A percentile compares a stretch with the other conserved stretches of the same genome.
Conservation (phyloP, 2,329 filamentous ascomycete genomes). For the Knufia fluminis region DNA sequence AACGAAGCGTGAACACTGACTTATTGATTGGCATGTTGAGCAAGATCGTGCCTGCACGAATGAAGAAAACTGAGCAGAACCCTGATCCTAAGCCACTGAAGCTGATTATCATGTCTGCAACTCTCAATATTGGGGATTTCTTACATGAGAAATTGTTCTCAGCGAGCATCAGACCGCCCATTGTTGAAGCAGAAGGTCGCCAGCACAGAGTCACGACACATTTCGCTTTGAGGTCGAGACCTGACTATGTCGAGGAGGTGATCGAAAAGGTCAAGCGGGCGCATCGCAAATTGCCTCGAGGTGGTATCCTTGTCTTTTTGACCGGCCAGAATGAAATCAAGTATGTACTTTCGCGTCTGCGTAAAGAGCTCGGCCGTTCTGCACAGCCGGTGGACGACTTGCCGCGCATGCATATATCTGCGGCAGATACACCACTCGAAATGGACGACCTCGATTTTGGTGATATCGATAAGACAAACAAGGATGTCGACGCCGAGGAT, state of each 20-base stretch:
- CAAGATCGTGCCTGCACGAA: slow-evolving; percentile 75
- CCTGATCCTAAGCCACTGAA: slow-evolving; percentile 69
- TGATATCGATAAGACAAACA: slow-evolving; percentile 38
- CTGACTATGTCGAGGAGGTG: slow-evolving; percentile 84
- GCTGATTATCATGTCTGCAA: slow-evolving; percentile 96
- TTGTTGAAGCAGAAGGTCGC: slow-evolving; percentile 82
- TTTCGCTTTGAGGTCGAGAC: slow-evolving; percentile 71
- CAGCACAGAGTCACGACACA: slow-evolving; percentile 86
- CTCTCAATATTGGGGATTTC: slow-evolving; percentile 80
- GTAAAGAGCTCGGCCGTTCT: slow-evolving; percentile 26
- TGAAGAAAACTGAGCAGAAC: slow-evolving; percentile 64
- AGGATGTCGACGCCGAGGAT: slow-evolving; percentile 35
- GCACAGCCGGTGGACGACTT: slow-evolving; percentile 25
- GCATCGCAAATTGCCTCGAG: slow-evolving; percentile 80
- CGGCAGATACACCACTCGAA: slow-evolving; percentile 69
- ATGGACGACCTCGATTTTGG: slow-evolving; percentile 81
- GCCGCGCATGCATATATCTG: slow-evolving; percentile 64
- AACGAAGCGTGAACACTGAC: slow-evolving; percentile 94
- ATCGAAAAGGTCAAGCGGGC: slow-evolving; percentile 80
- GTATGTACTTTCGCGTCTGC: slow-evolving; percentile 69
- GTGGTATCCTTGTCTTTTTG: slow-evolving; percentile 86
- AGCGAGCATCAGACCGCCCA: slow-evolving; percentile 56
- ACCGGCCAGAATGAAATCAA: slow-evolving; percentile 90
- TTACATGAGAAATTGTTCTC: slow-evolving; percentile 79
- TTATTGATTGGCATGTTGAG: slow-evolving; percentile 97